Base-by-base conservation (phyloP, 768 basidiomycete species). In the Tubosaeta brunneosetosa region DNA sequence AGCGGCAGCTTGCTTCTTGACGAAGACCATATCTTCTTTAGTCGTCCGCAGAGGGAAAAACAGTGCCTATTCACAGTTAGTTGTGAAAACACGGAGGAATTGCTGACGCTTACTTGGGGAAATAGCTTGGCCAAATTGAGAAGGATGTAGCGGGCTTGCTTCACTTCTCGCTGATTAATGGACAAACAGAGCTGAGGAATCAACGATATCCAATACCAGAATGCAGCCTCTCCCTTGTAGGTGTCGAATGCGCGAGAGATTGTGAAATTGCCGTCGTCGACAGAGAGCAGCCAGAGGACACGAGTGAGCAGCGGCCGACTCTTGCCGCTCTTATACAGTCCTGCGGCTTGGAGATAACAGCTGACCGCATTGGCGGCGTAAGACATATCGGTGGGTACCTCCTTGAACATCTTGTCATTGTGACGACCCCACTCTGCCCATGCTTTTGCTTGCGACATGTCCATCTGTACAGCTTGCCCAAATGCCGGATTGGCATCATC, bases 351-450 rank as follows among this genome's bases (percentile, higher is more conserved):
- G 8, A 99, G 80, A 71, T 98, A 99, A 69, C 94, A 97, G 66
- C 90, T 93, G 51, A 98, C 94, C 4, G 97, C 97, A 65, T 86
- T 88, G 2, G 87, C 88, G 3, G 93, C 97, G 57, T 85, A 77
- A 4, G 78, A 71, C 68, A 89, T 77, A 38, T 93, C 89, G 44
- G 60, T 75, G 3, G 91, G 87, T 33, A 79, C 74, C 44, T 95
- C 93, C 61, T 92, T 90, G 79, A 95, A 97, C 77, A 94, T 82
- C 37, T 83, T 82, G 68, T 99, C 97, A 58, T 89, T 94, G 68
- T 81, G 97, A 58, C 86, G 82, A 43, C 94, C 97, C 95, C 94
- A 99, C 65, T 97, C 94, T 1, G 93, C 93, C 97, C 97, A 99
- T 5, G 92, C 92, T 70, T 97, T 98, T 0, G 95, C 85, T 67